phyloP scores from a whole-genome alignment of 192 early-diverging fungal genomes.

The Coemansia sp. region DNA sequence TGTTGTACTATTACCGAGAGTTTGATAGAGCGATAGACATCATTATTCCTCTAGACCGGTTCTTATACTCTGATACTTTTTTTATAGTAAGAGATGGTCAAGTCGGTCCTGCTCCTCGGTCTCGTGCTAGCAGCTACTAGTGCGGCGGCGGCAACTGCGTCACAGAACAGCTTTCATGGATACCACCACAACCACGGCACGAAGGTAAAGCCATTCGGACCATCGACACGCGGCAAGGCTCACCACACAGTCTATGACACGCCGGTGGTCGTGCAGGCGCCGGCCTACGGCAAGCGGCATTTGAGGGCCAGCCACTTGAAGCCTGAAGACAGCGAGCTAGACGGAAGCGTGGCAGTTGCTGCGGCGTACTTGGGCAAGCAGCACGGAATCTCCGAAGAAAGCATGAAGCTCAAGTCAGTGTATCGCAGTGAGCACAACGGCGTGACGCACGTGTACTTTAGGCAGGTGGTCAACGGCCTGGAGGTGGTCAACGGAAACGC shows the following conservation, averaged over 20 bases:
- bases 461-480: constrained; percentile 61
- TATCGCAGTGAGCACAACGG: constrained; percentile 69
- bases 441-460: constrained; percentile 68
- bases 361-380: constrained; percentile 27
- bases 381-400: constrained; percentile 16
- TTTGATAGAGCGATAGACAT: constrained; percentile 26
- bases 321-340: constrained; percentile 28
- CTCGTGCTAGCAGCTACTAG: constrained; percentile 31
- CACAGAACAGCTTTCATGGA: constrained; percentile 45
- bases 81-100: constrained; percentile 41
- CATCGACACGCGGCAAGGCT: constrained; percentile 20
- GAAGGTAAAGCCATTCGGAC: constrained; percentile 47
- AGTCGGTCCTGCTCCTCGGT: constrained; percentile 32
- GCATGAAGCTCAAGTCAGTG: constrained; percentile 63
- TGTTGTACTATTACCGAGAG: constrained; percentile 13
- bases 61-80: constrained; percentile 20
- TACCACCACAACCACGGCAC: constrained; percentile 47
- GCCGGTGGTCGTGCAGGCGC: constrained; percentile 33
- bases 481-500: constrained; percentile 67
- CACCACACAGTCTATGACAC: constrained; percentile 42
- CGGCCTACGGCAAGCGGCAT: constrained; percentile 23
- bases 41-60: constrained; percentile 20
- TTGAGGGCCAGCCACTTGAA: constrained; percentile 25
- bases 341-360: constrained; percentile 30
- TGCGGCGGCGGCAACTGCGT: constrained; percentile 19